Conservation (phyloP, 345 rosid species). For the Crucihimalaya himalaica region DNA sequence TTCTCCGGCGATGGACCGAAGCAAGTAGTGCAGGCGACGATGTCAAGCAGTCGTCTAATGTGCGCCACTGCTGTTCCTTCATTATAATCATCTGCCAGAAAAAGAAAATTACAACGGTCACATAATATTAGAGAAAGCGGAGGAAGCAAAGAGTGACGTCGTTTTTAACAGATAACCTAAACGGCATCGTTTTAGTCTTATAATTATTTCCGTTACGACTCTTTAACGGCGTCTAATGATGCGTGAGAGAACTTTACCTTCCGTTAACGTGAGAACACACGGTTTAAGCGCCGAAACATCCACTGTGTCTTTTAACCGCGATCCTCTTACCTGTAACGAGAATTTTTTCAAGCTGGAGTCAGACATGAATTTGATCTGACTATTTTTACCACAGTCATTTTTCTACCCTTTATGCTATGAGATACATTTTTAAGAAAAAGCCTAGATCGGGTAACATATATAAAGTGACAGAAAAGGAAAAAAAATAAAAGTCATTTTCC, state of each 20-base stretch:
- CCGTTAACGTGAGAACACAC: slow-evolving; percentile 60
- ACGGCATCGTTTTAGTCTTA: background rate
- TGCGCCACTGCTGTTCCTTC: slow-evolving; percentile 85
- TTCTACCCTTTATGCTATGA: background rate
- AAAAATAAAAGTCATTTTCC: slow-evolving; percentile 17
- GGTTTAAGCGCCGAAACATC: slow-evolving; percentile 92
- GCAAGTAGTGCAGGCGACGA: slow-evolving; percentile 81
- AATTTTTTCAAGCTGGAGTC: background rate
- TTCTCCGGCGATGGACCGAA: slow-evolving; percentile 69
- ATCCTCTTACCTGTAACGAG: slow-evolving; percentile 64
- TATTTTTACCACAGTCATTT: background rate
- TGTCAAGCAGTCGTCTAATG: slow-evolving; percentile 86
- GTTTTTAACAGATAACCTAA: background rate
- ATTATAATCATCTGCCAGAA: slow-evolving; percentile 68
- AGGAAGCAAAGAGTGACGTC: background rate
- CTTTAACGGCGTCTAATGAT: slow-evolving; percentile 23
- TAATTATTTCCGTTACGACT: background rate
- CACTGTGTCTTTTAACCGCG: slow-evolving; percentile 64
- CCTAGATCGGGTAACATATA: slow-evolving; percentile 9
- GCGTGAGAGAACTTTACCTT: slow-evolving; percentile 48
- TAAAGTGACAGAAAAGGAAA: background rate
- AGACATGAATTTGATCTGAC: too few relatives aligned
- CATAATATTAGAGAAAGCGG: background rate
- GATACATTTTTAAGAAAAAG: background rate
- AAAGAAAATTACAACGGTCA: background rate